Base-by-base conservation (phyloP, 2,329 filamentous ascomycete genomes). In the Cladophialophora chaetospira region DNA sequence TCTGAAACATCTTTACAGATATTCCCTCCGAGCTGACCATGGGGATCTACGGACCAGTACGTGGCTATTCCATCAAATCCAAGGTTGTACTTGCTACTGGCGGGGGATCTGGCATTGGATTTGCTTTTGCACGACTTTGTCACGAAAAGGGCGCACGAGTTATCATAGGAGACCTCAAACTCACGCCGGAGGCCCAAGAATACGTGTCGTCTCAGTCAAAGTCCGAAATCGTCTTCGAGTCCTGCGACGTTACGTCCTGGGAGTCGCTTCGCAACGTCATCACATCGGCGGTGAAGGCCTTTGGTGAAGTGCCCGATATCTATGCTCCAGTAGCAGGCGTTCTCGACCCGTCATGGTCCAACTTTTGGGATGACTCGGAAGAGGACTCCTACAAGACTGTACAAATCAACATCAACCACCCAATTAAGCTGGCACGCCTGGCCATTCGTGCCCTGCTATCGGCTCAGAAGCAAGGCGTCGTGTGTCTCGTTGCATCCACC, bases 71-170 rank as follows among this genome's bases (percentile, higher is more conserved):
- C n/a, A n/a, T n/a, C n/a, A n/a, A n/a, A n/a, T n/a, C n/a, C n/a
- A 94, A 29, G 28, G 11, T 31, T 11, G 28, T 31, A 5, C 5
- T 31, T 11, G 28, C 11, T 11, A 31, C 28, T 11, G 28, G 28
- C 28, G 28, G 28, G 5, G 28, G 28, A 5, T 31, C 44, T 31
- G 44, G 44, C 13, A 47, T 47, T 15, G 26, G 26, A 15, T 15
- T 47, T 17, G 10, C 26, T 2, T 47, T 17, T 13, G 44, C 26
- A 2, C 44, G 25, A 1, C 10, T 3, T 21, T 25, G 25, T 25
- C n/a, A 31, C 5, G 8, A 19, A 13, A n/a, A n/a, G 2, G 44
- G n/a, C 1, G 44, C 44, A 9, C 21, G 25, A 3, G 44, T 47
- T 26, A 47, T 47, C 44, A 21, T 47, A n/a, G 44, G 25, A 6